Base-by-base conservation (phyloP, 495 filamentous ascomycete genomes). In the Xylaria bambusicola region DNA sequence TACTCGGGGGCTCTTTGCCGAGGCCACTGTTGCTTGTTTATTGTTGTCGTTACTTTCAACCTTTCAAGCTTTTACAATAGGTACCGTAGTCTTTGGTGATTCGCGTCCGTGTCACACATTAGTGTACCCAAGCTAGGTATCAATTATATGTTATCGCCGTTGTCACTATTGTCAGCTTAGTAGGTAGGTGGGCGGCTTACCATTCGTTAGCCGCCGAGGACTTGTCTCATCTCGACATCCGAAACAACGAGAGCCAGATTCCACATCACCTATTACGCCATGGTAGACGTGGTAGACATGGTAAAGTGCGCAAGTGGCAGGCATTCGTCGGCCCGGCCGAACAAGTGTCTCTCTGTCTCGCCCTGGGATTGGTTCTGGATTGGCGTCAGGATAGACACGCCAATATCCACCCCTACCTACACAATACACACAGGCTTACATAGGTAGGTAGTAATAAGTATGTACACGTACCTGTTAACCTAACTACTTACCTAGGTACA, bases 181-280 rank as follows among this genome's bases (percentile, higher is more conserved):
- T 21, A 29, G 38, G 26, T n/a, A n/a, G n/a, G n/a, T n/a, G n/a
- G n/a, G n/a, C n/a, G n/a, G n/a, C n/a, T 13, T 27, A 33, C 29
- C 29, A 52, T 31, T 56, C 48, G 64, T 65, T 69, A 67, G 56
- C 64, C 67, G 67, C 67, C 62, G 60, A 52, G 51, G 35, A 50
- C 18, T 49, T 61, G 67, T 67, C 57, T 65, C 60, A 56, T 62
- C 52, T 60, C 44, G 23, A 26, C 40, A 67, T 62, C 57, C 66
- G 66, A 69, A 69, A 69, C 66, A 56, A 58, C 23, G 33, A 47
- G 38, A 35, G 51, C 52, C 38, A 17, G 15, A 54, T 54, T 44
- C 38, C 53, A 41, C 40, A 46, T 47, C 42, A 1, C 26, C 35
- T 20, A 42, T 52, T 52, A 40, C 49, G 49, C 49, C 8, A 52